phyloP scores from a whole-genome alignment of 192 early-diverging fungal species.

The Backusella luteola region DNA sequence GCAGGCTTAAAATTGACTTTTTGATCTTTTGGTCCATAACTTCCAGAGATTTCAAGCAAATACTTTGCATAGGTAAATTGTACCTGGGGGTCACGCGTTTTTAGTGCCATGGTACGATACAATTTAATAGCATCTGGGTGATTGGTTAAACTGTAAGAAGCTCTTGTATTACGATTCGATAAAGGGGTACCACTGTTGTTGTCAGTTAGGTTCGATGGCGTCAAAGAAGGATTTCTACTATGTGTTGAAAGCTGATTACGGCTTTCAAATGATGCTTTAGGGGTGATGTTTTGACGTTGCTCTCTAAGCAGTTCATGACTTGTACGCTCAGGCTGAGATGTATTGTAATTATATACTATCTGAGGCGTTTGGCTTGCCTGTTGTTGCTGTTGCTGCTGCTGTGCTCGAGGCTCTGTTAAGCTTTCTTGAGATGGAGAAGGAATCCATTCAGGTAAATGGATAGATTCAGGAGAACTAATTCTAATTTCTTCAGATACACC shows the following conservation, averaged over 20 bases:
- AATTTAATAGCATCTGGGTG: conserved; percentile 46
- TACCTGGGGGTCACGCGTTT: conserved; percentile 69
- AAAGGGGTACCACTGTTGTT: not conserved
- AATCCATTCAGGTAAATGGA: not conserved
- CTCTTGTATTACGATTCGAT: conserved; percentile 2
- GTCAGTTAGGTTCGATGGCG: not conserved
- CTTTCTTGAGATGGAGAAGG: not conserved
- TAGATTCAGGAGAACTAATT: not conserved
- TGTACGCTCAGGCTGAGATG: not conserved
- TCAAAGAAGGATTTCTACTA: conserved; percentile 4
- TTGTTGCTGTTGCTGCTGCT: not conserved
- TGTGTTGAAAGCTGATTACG: not conserved
- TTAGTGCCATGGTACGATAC: conserved; percentile 75
- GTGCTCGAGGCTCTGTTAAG: not conserved
- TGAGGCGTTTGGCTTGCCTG: not conserved
- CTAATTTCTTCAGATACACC: conserved; percentile 1
- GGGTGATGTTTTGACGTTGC: not conserved
- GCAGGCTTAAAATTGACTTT: not conserved
- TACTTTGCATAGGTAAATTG: conserved; percentile 80
- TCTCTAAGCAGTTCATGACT: not conserved
- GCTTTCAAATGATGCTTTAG: not conserved
- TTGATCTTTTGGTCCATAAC: conserved; percentile 17
- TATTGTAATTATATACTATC: conserved; percentile 3
- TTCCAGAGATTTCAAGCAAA: conserved; percentile 62
- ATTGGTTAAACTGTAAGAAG: conserved; percentile 27